A percentile compares a stretch with the other conserved stretches of the same genome.
Conservation (phyloP, 1,284 basidiomycete genomes). For the Ustilago crameri region DNA sequence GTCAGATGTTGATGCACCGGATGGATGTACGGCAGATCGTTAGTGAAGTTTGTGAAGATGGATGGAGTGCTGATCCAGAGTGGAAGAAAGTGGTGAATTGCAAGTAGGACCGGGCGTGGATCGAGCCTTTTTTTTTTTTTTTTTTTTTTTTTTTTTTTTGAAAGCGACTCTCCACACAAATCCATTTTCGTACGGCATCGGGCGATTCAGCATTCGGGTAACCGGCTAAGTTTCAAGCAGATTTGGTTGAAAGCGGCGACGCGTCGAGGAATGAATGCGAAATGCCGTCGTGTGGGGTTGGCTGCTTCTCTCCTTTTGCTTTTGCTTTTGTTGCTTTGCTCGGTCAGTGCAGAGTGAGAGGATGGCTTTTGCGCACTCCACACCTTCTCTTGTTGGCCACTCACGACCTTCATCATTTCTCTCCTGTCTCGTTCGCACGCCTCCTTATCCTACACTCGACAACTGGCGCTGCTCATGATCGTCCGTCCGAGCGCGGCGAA, state of each 20-base stretch:
- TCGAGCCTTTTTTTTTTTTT: too few species aligned
- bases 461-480: not conserved
- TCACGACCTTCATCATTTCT: too few species aligned
- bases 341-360: too few species aligned
- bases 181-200: too few species aligned
- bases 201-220: constrained; percentile 8
- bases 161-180: too few species aligned
- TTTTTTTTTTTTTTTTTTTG: too few species aligned
- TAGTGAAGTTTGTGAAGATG: constrained; percentile 3
- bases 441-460: not conserved
- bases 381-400: not conserved
- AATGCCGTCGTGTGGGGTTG: constrained; percentile 31
- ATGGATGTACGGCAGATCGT: constrained; percentile 5
- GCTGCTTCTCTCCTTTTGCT: not conserved
- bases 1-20: not conserved
- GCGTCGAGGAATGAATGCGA: too few species aligned
- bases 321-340: too few species aligned
- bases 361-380: too few species aligned
- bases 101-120: not conserved
- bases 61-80: too few species aligned
- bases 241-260: constrained; percentile 21
- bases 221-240: constrained; percentile 28
- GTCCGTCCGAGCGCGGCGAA: not conserved
- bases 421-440: not conserved
- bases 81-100: too few species aligned